Evolutionary conservation across 805 yeast genomes (phyloP).

Genomic region (Suhomyces sp.): DNA sequence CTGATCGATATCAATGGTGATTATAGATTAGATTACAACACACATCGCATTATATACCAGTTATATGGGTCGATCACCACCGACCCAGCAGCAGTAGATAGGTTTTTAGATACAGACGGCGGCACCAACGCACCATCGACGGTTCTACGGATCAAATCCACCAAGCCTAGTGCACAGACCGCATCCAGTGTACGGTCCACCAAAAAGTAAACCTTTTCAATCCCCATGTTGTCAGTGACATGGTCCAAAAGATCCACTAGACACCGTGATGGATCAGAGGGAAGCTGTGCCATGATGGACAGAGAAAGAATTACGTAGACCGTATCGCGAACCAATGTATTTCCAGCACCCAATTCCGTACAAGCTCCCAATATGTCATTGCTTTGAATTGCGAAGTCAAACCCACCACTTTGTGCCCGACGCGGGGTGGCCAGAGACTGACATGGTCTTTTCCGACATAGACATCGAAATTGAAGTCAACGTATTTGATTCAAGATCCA

Average conservation of each 20-base stretch:
- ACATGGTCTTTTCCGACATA: background rate
- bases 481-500: background rate
- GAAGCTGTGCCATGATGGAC: background rate
- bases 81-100: background rate
- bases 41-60: slow-evolving; percentile 2
- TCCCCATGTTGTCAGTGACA: background rate
- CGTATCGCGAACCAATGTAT: background rate
- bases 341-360: background rate
- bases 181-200: slow-evolving; percentile 1
- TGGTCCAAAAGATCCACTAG: slow-evolving; percentile 1
- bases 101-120: background rate
- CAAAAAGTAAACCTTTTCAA: slow-evolving; percentile 1
- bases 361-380: background rate
- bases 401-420: slow-evolving; percentile 23
- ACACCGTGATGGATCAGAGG: background rate
- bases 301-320: background rate
- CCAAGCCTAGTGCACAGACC: slow-evolving; percentile 1
- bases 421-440: slow-evolving; percentile 4
- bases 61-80: slow-evolving; percentile 1
- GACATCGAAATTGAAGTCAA: background rate
- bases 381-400: slow-evolving; percentile 26
- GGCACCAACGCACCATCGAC: slow-evolving; percentile 1
- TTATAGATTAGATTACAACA: background rate
- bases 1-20: no score
- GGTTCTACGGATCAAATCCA: background rate